Percentiles rank a stretch among this genome's conserved stretches.
phyloP scores from a whole-genome alignment of 2,329 filamentous ascomycete genomes.

The Aspergillus intermedius region DNA sequence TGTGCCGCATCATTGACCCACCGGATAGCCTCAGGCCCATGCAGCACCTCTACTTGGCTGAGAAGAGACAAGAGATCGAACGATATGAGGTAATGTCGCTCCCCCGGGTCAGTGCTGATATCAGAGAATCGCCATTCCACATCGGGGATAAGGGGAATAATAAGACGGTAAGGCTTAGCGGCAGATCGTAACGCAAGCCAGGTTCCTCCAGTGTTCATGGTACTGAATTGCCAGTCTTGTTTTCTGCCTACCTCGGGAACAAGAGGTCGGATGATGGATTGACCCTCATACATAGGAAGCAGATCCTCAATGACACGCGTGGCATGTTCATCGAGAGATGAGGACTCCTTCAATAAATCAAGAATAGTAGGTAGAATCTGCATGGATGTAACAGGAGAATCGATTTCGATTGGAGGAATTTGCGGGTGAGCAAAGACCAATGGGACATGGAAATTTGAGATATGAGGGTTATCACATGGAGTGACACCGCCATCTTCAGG shows the following conservation, averaged over 20 bases:
- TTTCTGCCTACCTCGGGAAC: conserved; percentile 13
- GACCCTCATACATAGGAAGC: conserved; percentile 25
- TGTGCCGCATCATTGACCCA: conserved; percentile 22
- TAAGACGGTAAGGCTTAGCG: conserved; percentile 22
- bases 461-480: conserved; percentile 28
- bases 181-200: conserved; percentile 28
- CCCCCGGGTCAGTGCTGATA: conserved; percentile 13
- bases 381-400: conserved; percentile 19
- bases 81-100: conserved; percentile 1
- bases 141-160: conserved; percentile 25
- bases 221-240: conserved; percentile 29
- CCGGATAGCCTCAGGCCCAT: conserved; percentile 13
- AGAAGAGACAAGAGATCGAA: conserved; percentile 16
- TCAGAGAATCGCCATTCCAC: conserved; percentile 30
- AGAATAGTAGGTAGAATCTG: conserved; percentile 20
- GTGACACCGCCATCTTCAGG: conserved; percentile 29
- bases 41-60: conserved; percentile 12
- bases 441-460: conserved; percentile 29
- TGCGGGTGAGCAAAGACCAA: conserved; percentile 27
- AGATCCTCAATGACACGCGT: conserved; percentile 19
- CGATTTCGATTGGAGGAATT: conserved; percentile 23
- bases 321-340: conserved; percentile 18
- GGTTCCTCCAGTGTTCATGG: conserved; percentile 29
- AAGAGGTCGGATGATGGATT: conserved; percentile 26
- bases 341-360: too few relatives aligned